These are phyloP conservation scores for Cercospora berteroae DNA, from an alignment of 2,329 filamentous ascomycete species.

Conservation along the genomic window DNA sequence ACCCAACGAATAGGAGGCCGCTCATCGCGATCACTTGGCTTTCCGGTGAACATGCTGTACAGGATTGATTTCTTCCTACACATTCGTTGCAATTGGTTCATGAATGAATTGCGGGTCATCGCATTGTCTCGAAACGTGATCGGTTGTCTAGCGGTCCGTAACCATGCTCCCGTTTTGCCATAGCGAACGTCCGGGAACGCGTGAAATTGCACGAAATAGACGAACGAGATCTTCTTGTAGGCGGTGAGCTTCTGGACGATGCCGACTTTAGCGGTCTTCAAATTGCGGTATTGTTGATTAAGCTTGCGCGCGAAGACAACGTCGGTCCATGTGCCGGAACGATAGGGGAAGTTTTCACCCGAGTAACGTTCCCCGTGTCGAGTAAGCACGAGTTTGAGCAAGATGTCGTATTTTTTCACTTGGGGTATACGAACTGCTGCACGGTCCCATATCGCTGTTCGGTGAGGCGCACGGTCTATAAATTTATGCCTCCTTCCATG, in stretches of 20 bases:
- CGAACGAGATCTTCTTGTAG: conserved; percentile 21
- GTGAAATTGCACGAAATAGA: conserved; percentile 25
- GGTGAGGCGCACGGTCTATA: conserved; percentile 4
- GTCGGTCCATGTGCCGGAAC: conserved; percentile 18
- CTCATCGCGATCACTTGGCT: neutral
- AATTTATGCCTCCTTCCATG: conserved; percentile 6
- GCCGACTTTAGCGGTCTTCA: conserved; percentile 23
- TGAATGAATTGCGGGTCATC: conserved; percentile 18
- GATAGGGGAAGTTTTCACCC: conserved; percentile 9
- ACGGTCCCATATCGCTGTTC: conserved; percentile 20
- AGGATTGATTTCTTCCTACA: conserved; percentile 11
- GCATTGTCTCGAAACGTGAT: conserved; percentile 16
- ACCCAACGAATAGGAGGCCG: conserved; percentile 13
- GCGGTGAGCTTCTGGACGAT: conserved; percentile 23
- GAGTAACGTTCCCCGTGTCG: conserved; percentile 22
- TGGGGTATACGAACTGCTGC: conserved; percentile 10
- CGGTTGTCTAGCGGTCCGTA: conserved; percentile 13
- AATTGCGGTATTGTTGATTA: conserved; percentile 13
- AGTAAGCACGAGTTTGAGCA: conserved; percentile 20
- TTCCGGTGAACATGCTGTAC: conserved; percentile 7
- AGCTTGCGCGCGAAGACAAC: conserved; percentile 16
- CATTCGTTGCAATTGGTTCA: conserved; percentile 17
- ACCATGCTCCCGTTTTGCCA: conserved; percentile 1
- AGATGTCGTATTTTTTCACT: conserved; percentile 1
- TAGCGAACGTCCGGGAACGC: conserved; percentile 9